Percentiles rank a stretch among this genome's conserved stretches.
These are phyloP conservation scores for Populus hybrid DNA, from an alignment of 441 rosid genomes.

Conservation along the genomic window DNA sequence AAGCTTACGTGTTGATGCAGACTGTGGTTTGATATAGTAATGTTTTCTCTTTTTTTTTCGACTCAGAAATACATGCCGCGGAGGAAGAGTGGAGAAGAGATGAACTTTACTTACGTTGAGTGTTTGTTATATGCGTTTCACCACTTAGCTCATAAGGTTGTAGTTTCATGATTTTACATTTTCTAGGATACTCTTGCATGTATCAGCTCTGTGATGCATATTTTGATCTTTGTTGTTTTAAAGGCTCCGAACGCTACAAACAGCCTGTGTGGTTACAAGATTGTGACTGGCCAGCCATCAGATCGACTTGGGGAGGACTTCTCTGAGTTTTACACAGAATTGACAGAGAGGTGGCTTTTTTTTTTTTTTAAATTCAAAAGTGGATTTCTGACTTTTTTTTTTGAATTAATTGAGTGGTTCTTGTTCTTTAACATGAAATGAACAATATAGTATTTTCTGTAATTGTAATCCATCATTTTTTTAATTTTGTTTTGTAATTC, in stretches of 20 bases:
- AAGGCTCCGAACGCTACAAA: constrained; percentile 98
- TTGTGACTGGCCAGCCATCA: constrained; percentile 99
- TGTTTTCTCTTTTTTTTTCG: constrained; percentile 13
- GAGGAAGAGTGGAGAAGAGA: constrained; percentile 88
- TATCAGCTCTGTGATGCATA: constrained; percentile 13
- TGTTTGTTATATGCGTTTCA: constrained; percentile 84
- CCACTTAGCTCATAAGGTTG: constrained; percentile 82
- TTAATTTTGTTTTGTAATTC: neutral
- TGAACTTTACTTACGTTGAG: constrained; percentile 90
- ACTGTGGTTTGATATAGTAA: neutral
- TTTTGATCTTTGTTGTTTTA: constrained; percentile 24
- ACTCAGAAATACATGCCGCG: constrained; percentile 87
- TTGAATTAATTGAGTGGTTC: neutral
- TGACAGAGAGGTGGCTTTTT: constrained; percentile 64
- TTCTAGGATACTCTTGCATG: neutral
- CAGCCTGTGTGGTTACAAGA: constrained; percentile 89
- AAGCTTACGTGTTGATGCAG: neutral
- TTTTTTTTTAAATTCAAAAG: neutral
- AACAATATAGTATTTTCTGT: neutral
- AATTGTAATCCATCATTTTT: too few species aligned
- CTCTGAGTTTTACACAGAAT: constrained; percentile 80
- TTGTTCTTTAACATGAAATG: neutral
- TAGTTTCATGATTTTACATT: constrained; percentile 8
- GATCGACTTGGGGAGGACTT: constrained; percentile 99
- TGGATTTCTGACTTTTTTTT: neutral